A percentile compares a stretch with the other conserved stretches of the same genome.
Conservation (phyloP, 2,329 filamentous ascomycete species). For the Xylariaceae sp. region DNA sequence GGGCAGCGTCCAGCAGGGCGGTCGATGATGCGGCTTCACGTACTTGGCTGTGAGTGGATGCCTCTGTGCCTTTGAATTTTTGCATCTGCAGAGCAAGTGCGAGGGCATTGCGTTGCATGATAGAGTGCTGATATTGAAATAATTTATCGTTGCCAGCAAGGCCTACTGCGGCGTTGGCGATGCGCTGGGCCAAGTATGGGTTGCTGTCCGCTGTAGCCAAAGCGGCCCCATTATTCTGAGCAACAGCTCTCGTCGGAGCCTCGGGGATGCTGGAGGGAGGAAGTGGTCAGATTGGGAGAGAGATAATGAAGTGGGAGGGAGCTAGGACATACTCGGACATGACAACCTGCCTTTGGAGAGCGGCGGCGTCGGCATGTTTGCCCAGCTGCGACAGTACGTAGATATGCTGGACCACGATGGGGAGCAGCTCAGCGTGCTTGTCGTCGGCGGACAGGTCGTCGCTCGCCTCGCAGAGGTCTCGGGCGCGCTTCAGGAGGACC, state of each 20-base stretch:
- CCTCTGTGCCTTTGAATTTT: slow-evolving; percentile 61
- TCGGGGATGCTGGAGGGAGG: slow-evolving; percentile 55
- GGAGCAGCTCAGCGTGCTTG: slow-evolving; percentile 68
- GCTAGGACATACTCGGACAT: slow-evolving; percentile 48
- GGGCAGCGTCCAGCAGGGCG: slow-evolving; percentile 32
- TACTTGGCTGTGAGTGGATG: slow-evolving; percentile 42
- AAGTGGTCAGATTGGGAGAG: slow-evolving; percentile 2
- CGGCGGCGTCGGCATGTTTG: slow-evolving; percentile 60
- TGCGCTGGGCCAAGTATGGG: slow-evolving; percentile 63
- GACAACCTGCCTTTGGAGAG: slow-evolving; percentile 59
- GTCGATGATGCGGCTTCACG: slow-evolving; percentile 25
- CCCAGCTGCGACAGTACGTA: slow-evolving; percentile 67
- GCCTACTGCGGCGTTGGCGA: slow-evolving; percentile 52
- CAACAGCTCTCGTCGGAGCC: slow-evolving; percentile 60
- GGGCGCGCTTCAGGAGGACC: slow-evolving; percentile 65
- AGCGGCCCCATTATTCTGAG: slow-evolving; percentile 58
- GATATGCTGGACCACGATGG: slow-evolving; percentile 72
- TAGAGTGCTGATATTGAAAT: slow-evolving; percentile 66
- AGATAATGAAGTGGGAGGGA: background rate
- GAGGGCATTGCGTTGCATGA: slow-evolving; percentile 59
- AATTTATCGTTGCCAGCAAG: slow-evolving; percentile 57
- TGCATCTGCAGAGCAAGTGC: slow-evolving; percentile 62
- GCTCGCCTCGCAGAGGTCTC: slow-evolving; percentile 66
- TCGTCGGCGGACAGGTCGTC: slow-evolving; percentile 73
- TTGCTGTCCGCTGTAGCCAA: slow-evolving; percentile 48